phyloP scores from a whole-genome alignment of 2,329 filamentous ascomycete species.

The Nothophoma quercina region DNA sequence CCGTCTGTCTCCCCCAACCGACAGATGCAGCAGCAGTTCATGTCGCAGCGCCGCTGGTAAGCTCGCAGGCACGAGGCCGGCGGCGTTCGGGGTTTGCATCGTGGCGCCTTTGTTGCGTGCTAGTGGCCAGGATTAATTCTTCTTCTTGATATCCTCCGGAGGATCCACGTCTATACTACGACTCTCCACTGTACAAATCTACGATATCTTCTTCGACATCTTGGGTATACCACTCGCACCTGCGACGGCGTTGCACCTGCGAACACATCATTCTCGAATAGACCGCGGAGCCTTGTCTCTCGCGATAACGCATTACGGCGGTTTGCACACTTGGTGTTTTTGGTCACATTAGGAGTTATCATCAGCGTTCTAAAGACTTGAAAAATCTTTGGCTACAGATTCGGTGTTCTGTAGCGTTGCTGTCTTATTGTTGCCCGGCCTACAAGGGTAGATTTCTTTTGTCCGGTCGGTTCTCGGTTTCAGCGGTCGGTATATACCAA shows the following conservation, averaged over 20 bases:
- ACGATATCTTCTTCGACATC: constrained; percentile 51
- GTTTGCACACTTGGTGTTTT: constrained; percentile 51
- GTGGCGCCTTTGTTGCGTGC: constrained; percentile 50
- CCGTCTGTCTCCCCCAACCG: constrained; percentile 72
- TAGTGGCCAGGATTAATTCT: constrained; percentile 50
- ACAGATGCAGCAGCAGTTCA: constrained; percentile 65
- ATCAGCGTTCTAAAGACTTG: constrained; percentile 45
- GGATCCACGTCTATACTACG: constrained; percentile 51
- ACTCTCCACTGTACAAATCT: constrained; percentile 53
- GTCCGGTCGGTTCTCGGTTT: constrained; percentile 45
- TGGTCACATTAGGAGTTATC: constrained; percentile 46
- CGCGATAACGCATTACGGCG: constrained; percentile 52
- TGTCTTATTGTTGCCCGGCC: constrained; percentile 42
- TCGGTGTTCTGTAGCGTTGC: constrained; percentile 46
- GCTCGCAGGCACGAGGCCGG: constrained; percentile 43
- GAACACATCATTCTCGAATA: constrained; percentile 47
- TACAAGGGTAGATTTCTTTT: constrained; percentile 52
- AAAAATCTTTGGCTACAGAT: constrained; percentile 48
- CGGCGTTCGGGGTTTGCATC: constrained; percentile 42
- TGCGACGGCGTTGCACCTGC: constrained; percentile 52
- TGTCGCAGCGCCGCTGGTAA: constrained; percentile 57
- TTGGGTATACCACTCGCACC: constrained; percentile 51
- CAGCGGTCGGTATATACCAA: constrained; percentile 53
- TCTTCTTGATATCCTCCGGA: constrained; percentile 50
- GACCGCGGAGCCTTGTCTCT: constrained; percentile 50